Evolutionary conservation across 2,329 filamentous ascomycete species (phyloP), one percentile per base, ranked within the genome.

Genomic region (Pseudogymnoascus sp.): DNA sequence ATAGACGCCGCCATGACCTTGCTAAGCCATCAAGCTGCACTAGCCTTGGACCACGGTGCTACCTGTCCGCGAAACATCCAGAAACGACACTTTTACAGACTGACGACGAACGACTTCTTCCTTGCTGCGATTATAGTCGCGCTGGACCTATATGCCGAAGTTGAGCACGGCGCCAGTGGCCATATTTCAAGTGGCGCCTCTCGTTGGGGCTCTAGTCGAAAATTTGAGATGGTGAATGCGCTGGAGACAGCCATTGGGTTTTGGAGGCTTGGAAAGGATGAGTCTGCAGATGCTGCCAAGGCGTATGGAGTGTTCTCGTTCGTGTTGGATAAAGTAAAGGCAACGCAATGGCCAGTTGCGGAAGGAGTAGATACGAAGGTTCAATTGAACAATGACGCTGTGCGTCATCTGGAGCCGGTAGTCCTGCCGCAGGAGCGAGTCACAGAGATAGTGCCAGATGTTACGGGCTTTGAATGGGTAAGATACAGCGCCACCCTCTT

Each of bases 261-360:
- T 6, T 67, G 65, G 65, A 16, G 43, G 5, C 31, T 67, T 2
- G 51, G 43, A 11, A 64, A 64, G 37, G 61, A 66, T 34, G 43
- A 66, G 8, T 67, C 66, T 48, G 45, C 62, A 6, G 66, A 66
- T 23, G 61, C 65, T 6, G 64, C 66, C 6, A 67, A 66, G 28
- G 66, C 66, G 14, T 54, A 66, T 28, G 65, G 63, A 4, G 48
- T 67, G 45, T 67, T 67, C 39, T 67, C 66, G 4, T 66, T 67
- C 7, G 54, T 67, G 6, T 5, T 66, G 10, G 34, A 43, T 13
- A 66, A 63, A 31, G 54, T 63, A 3, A 61, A 43, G 51, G 25
- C 51, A 19, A 57, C 51, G 51, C 51, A 62, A 48, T 31, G 41
- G n/a, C 28, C 43, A 63, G 60, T 57, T 4, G 10, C 6, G 7